phyloP scores from a whole-genome alignment of 805 yeast genomes.

The Yarrowia divulgata region DNA sequence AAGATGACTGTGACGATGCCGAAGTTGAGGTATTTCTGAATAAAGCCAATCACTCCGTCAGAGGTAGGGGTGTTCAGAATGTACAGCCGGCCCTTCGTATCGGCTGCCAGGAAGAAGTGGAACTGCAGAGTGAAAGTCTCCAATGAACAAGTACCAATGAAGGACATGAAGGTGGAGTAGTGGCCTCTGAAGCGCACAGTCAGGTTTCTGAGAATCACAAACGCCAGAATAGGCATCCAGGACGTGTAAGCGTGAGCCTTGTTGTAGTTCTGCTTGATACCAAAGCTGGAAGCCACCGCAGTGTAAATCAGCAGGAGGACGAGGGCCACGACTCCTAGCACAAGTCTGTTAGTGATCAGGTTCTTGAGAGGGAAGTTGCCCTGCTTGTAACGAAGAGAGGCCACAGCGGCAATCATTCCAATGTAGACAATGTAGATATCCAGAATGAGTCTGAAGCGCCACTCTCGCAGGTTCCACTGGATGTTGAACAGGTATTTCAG shows the following conservation, averaged over 20 bases:
- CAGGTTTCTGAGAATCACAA: conserved; percentile 29
- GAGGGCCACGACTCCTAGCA: neutral
- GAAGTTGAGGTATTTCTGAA: conserved; percentile 23
- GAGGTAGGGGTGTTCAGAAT: conserved; percentile 33
- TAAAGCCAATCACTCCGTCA: neutral
- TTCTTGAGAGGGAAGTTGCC: conserved; percentile 24
- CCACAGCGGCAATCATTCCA: conserved; percentile 45
- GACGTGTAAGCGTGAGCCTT: conserved; percentile 9
- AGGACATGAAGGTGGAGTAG: conserved; percentile 44
- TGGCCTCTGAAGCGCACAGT: conserved; percentile 40
- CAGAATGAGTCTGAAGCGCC: conserved; percentile 45
- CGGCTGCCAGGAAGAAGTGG: conserved; percentile 47
- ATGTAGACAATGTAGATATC: conserved; percentile 44
- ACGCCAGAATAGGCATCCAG: conserved; percentile 17
- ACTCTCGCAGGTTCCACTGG: conserved; percentile 45
- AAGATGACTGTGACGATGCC: conserved; percentile 6
- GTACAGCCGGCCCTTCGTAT: conserved; percentile 43
- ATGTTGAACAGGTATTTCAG: conserved; percentile 43
- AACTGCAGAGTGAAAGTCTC: conserved; percentile 46
- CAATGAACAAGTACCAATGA: conserved; percentile 45
- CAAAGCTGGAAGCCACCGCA: neutral
- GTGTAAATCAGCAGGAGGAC: conserved; percentile 3
- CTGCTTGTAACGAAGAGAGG: conserved; percentile 20
- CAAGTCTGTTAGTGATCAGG: conserved; percentile 29
- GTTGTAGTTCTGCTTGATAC: conserved; percentile 28